Evolutionary conservation across 2,329 filamentous ascomycete genomes (phyloP), one percentile per base, ranked within the genome.

Genomic region (Phoma sp.): DNA sequence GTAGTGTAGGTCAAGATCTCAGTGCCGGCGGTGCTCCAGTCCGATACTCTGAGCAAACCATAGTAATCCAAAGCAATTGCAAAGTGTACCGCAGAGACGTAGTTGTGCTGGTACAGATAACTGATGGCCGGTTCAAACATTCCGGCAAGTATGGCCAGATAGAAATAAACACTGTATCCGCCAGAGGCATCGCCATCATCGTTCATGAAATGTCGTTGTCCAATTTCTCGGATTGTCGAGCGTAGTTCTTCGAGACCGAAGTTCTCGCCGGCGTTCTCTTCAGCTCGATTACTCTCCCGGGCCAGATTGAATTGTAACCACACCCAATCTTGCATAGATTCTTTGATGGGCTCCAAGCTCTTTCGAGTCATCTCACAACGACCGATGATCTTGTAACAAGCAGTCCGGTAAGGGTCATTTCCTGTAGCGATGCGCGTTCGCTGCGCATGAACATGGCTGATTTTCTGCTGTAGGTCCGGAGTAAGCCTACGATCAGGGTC

Each of bases 331-430:
- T 87, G 85, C 65, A 87, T 83, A 30, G 79, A 81, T 67, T 84
- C 83, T 37, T 78, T 82, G 56, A 88, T 79, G 4, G 78, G 76
- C 39, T 86, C 84, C 32, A 88, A 74, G 55, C 78, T 84, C 49
- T 84, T 79, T 38, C 80, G 79, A 42, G 75, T 78, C 54, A 88
- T 77, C 59, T 88, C 86, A 68, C 85, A 88, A 44, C 86, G 91
- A 40, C 96, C 95, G 65, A 99, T 89, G 58, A 99, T 88, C 81
- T 99, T 98, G 82, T 98, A 98, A 74, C 95, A 97, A 42, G 93
- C 93, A 86, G 96, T 93, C 48, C 92, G 88, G 79, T 96, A 99
- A 24, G 95, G 95, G 72, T 99, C 95, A 1, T 90, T 90, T 70
- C 93, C 90, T 0, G 91, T 90, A 0, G 90, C 90, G 67, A 96